These are phyloP conservation scores for Periconia sp. DNA, from an alignment of 2,329 filamentous ascomycete genomes.

Conservation along the genomic window DNA sequence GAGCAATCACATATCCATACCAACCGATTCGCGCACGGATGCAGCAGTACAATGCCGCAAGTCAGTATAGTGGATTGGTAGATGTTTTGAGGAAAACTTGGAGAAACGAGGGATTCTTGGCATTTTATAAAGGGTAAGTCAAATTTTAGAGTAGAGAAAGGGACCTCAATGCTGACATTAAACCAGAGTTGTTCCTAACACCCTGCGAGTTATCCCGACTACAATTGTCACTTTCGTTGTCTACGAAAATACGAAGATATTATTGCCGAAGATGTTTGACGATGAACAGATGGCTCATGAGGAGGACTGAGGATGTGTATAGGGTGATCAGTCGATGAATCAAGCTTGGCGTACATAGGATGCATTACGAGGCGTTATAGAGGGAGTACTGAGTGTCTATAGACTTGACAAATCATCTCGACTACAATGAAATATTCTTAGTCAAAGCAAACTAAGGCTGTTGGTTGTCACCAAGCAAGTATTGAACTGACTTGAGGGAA, in stretches of 20 bases:
- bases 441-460: too few species aligned
- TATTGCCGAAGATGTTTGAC: constrained; percentile 58
- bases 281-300: constrained; percentile 42
- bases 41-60: constrained; percentile 85
- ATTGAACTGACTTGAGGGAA: too few species aligned
- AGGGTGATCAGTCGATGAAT: too few species aligned
- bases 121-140: constrained; percentile 82
- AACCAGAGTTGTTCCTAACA: constrained; percentile 73
- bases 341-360: constrained; percentile 1
- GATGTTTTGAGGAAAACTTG: constrained; percentile 79
- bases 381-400: background rate
- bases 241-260: constrained; percentile 89
- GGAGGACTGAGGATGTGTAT: constrained; percentile 30
- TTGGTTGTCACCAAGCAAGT: too few species aligned
- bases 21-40: constrained; percentile 88
- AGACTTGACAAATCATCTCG: too few species aligned
- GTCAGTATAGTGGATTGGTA: constrained; percentile 72
- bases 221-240: constrained; percentile 97
- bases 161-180: constrained; percentile 10
- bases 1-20: constrained; percentile 91
- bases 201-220: constrained; percentile 89
- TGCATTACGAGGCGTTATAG: background rate
- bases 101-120: constrained; percentile 76
- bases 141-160: background rate
- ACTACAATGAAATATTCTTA: too few species aligned